Conservation (phyloP, 2,329 filamentous ascomycete species). For the Rutstroemia sp. region DNA sequence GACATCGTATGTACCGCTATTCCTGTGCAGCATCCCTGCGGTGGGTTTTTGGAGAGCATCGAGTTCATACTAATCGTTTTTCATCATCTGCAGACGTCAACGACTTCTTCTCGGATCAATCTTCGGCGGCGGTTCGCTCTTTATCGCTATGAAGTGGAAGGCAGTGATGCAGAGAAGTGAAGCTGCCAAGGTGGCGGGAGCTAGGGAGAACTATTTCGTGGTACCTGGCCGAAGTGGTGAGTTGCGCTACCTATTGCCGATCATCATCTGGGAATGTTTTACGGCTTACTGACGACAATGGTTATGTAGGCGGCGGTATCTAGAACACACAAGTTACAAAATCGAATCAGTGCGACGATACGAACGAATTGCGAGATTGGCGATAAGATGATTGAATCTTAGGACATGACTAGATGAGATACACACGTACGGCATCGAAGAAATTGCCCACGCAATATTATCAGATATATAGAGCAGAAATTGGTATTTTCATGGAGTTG, state of each 20-base stretch:
- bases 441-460: neutral
- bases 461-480: neutral
- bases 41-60: neutral
- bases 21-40: no score
- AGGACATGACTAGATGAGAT: neutral
- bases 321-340: neutral
- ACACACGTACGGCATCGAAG: neutral
- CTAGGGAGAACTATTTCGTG: conserved; percentile 25
- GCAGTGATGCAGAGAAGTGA: conserved; percentile 28
- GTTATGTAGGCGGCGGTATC: neutral
- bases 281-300: neutral
- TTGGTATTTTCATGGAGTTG: no score
- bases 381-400: neutral
- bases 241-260: neutral
- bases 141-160: conserved; percentile 28
- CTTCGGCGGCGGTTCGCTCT: conserved; percentile 22
- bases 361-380: neutral
- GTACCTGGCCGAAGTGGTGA: conserved; percentile 27
- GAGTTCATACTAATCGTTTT: neutral
- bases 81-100: conserved; percentile 20
- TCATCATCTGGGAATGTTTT: neutral
- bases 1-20: conserved; percentile 3
- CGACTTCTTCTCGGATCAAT: conserved; percentile 24
- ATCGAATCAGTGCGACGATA: neutral
- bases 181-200: conserved; percentile 26